Evolutionary conservation across 805 yeast species (phyloP), one percentile per base, ranked within the genome.

Genomic region (Debaryomyces tyrocola): DNA sequence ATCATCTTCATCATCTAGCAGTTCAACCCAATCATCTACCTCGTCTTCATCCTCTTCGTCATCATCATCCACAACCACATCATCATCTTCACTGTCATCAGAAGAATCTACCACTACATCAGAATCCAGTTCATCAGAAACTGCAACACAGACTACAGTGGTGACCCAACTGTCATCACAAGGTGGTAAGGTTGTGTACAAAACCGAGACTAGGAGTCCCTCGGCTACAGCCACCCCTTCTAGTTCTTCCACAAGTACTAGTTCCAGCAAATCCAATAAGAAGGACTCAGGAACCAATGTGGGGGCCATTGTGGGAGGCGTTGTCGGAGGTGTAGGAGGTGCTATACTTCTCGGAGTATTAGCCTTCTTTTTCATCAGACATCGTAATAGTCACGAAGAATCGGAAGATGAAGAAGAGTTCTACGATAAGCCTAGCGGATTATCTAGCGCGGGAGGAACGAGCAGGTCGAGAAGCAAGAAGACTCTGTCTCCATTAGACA

Each of bases 281-380:
- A 37, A 29, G 20, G 39, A 37, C 33, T 63, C 61, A 33, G 44
- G 56, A 12, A 40, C 67, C 18, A 70, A 66, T 41, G 56, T 61
- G 8, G 76, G 71, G 1, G 60, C 74, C 11, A 72, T 73, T 33
- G 75, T 62, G 2, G 78, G 78, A 12, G 77, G 77, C 7, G 77
- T 72, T 1, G 75, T 72, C 2, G 78, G 77, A 12, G 78, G 77
- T 9, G 46, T 71, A 6, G 70, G 61, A 0, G 77, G 62, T 1
- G 35, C 65, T 3, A 55, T 56, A 5, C 44, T 66, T 3, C 50
- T 69, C 17, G 60, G 53, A 1, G 55, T 53, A 6, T 52, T 53
- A 0, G 50, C 60, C 7, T 64, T 70, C 52, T 68, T 69, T 52
- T 54, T 69, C 40, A 33, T 71, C 17, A 67, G 64, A 43, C 60